phyloP scores from a whole-genome alignment of 139 green algal genomes.

The Chlamydomonas sphaeroides region DNA sequence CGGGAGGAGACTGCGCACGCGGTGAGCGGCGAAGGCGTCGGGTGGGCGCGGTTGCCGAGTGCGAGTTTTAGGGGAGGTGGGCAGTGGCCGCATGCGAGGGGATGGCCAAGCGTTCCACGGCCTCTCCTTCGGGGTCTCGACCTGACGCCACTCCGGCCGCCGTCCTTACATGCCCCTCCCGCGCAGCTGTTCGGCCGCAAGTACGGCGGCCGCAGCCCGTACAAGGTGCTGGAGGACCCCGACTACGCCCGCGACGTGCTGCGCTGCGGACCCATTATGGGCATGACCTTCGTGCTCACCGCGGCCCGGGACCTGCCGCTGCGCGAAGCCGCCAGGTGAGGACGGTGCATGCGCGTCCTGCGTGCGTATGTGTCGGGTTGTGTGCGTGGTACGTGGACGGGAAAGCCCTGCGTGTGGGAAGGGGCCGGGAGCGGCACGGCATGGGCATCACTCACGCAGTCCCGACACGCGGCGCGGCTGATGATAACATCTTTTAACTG shows the following conservation, averaged over 20 bases:
- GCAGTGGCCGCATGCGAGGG: no score
- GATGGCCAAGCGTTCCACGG: no score
- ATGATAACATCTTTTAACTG: background rate
- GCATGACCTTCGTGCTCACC: constrained; percentile 37
- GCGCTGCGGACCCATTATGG: constrained; percentile 21
- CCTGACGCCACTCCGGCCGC: background rate
- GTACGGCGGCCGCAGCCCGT: constrained; percentile 20
- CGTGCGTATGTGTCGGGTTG: no score
- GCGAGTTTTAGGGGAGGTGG: no score
- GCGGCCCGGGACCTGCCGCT: constrained; percentile 44
- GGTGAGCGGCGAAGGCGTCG: background rate
- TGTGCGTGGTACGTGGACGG: background rate
- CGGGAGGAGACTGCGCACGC: constrained; percentile 18
- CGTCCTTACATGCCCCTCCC: background rate
- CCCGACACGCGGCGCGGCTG: no score
- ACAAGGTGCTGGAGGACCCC: background rate
- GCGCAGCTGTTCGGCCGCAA: constrained; percentile 32
- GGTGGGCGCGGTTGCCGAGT: no score
- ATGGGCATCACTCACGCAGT: no score
- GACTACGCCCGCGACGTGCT: constrained; percentile 41
- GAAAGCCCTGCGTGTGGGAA: background rate
- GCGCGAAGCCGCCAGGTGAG: constrained; percentile 14
- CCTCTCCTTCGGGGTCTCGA: no score
- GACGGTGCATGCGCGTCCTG: no score
- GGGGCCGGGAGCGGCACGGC: no score